Percentiles rank a stretch among this genome's conserved stretches.
phyloP scores from a whole-genome alignment of 2,329 filamentous ascomycete genomes.

The Penicillium freii region DNA sequence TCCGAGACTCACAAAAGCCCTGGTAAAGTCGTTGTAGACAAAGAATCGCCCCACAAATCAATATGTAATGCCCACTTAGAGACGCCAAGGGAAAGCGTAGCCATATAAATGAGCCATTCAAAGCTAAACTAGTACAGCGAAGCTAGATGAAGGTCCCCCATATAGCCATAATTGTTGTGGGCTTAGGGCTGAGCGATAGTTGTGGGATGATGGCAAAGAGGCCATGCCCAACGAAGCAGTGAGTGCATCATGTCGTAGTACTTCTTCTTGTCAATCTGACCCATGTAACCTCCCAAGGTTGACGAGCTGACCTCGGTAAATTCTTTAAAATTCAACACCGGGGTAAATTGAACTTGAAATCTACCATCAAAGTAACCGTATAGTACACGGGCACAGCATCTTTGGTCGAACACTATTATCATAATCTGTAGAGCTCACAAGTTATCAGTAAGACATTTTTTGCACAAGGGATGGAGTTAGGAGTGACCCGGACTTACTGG shows the following conservation, averaged over 20 bases:
- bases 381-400: background rate
- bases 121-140: background rate
- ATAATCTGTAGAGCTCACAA: background rate
- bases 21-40: background rate
- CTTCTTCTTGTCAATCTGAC: background rate
- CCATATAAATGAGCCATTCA: background rate
- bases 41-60: background rate
- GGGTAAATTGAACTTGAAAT: background rate
- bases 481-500: background rate
- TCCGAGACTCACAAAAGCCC: background rate
- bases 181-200: background rate
- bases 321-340: background rate
- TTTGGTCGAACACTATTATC: background rate
- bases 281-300: background rate
- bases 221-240: slow-evolving; percentile 1
- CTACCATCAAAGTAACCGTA: background rate
- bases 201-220: background rate
- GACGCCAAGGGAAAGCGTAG: too few species aligned
- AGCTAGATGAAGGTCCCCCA: background rate
- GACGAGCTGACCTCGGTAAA: background rate
- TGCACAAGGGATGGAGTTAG: too few species aligned
- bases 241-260: slow-evolving; percentile 1
- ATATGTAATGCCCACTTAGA: background rate
- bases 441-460: background rate
- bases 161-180: background rate